phyloP scores from a whole-genome alignment of 805 yeast species.

The Metschnikowia proteae region DNA sequence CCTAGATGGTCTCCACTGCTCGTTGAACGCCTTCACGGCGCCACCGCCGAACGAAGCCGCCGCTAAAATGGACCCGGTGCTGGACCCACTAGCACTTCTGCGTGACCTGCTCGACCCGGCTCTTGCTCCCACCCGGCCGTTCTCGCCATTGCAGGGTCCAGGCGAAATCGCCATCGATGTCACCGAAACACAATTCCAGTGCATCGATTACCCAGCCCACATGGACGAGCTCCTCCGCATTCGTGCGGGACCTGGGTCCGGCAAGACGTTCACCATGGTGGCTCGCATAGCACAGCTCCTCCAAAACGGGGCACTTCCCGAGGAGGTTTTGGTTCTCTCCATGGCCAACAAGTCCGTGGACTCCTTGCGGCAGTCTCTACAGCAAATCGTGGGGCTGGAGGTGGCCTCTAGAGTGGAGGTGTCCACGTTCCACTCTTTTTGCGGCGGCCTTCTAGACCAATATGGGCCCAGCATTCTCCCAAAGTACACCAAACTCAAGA shows the following conservation, averaged over 20 bases:
- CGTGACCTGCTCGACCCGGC: not conserved
- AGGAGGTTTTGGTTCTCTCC: slow-evolving; percentile 57
- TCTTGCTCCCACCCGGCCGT: not conserved
- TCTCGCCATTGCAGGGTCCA: not conserved
- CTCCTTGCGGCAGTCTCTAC: slow-evolving; percentile 36
- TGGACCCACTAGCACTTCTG: no score
- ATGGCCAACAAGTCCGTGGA: slow-evolving; percentile 69
- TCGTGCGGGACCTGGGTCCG: slow-evolving; percentile 72
- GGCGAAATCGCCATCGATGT: slow-evolving; percentile 3
- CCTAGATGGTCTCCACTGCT: no score
- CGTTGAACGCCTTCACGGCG: no score
- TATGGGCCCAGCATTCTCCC: slow-evolving; percentile 21
- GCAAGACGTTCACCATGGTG: slow-evolving; percentile 61
- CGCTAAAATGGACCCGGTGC: no score
- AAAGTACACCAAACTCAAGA: slow-evolving; percentile 14
- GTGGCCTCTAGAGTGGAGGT: slow-evolving; percentile 77
- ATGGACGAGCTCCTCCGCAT: slow-evolving; percentile 45
- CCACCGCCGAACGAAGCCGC: no score
- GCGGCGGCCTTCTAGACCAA: slow-evolving; percentile 46
- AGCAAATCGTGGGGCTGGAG: slow-evolving; percentile 29
- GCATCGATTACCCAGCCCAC: slow-evolving; percentile 40
- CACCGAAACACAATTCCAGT: slow-evolving; percentile 46
- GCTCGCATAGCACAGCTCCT: slow-evolving; percentile 50
- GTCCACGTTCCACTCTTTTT: slow-evolving; percentile 68
- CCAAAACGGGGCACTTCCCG: slow-evolving; percentile 38